Evolutionary conservation across 768 basidiomycete species (phyloP).

Genomic region (Leccinum disarticulatum): DNA sequence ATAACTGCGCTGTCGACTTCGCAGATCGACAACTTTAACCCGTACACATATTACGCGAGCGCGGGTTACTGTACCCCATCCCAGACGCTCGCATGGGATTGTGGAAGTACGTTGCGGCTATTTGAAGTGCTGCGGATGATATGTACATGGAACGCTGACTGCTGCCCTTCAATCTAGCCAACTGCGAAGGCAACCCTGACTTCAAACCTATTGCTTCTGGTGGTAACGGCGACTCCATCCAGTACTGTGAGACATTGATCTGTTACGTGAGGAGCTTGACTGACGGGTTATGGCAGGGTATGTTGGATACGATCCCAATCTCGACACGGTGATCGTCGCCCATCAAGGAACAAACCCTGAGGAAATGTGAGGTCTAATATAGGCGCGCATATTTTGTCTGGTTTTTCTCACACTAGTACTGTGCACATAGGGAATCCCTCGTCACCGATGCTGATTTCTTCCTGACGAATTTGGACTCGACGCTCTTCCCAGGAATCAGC

Average conservation of each 20-base stretch:
- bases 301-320: conserved; percentile 48
- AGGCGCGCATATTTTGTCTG: neutral
- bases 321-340: conserved; percentile 37
- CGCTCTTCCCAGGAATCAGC: conserved; percentile 51
- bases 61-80: conserved; percentile 49
- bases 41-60: conserved; percentile 53
- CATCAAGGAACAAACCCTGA: conserved; percentile 38
- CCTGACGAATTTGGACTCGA: conserved; percentile 33
- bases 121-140: neutral
- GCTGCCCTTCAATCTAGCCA: conserved; percentile 1
- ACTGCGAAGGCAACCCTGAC: conserved; percentile 47
- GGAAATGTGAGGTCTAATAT: conserved; percentile 25
- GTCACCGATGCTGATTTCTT: conserved; percentile 45
- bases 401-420: neutral
- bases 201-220: conserved; percentile 50
- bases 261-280: neutral
- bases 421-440: conserved; percentile 29
- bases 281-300: conserved; percentile 38
- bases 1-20: conserved; percentile 41
- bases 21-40: conserved; percentile 43
- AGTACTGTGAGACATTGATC: conserved; percentile 40
- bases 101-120: conserved; percentile 36
- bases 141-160: neutral
- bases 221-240: conserved; percentile 42
- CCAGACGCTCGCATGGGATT: conserved; percentile 49